A percentile compares a stretch with the other conserved stretches of the same genome.
These are phyloP conservation scores for Candida ascalaphidarum DNA, from an alignment of 805 yeast species.

Conservation along the genomic window DNA sequence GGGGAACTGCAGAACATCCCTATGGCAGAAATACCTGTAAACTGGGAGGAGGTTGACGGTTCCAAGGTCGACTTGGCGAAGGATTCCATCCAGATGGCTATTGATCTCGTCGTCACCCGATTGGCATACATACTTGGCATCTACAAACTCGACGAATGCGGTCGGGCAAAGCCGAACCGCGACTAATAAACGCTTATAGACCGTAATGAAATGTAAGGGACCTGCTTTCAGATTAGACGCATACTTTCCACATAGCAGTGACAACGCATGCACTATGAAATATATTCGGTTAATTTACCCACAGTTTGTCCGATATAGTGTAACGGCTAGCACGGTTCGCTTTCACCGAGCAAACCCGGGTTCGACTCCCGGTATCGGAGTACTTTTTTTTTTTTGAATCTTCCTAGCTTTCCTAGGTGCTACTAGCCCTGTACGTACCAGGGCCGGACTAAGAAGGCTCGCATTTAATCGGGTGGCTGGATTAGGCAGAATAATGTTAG, in stretches of 20 bases:
- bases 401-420: no score
- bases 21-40: conserved; percentile 73
- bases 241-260: neutral
- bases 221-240: neutral
- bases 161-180: neutral
- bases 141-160: conserved; percentile 37
- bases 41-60: conserved; percentile 97
- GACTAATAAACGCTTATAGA: neutral
- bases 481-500: no score
- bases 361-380: conserved; percentile 83
- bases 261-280: no score
- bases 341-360: conserved; percentile 82
- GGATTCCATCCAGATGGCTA: conserved; percentile 89
- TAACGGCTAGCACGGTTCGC: conserved; percentile 81
- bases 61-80: conserved; percentile 88
- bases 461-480: no score
- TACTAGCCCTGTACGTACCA: no score
- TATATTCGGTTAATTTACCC: no score
- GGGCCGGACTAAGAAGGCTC: no score
- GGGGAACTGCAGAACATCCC: conserved; percentile 64
- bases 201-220: no score
- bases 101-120: conserved; percentile 84
- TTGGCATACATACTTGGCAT: conserved; percentile 82
- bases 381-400: no score
- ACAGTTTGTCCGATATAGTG: conserved; percentile 68